Conservation (phyloP, 2,329 filamentous ascomycete genomes). For the Passalora sequoiae region DNA sequence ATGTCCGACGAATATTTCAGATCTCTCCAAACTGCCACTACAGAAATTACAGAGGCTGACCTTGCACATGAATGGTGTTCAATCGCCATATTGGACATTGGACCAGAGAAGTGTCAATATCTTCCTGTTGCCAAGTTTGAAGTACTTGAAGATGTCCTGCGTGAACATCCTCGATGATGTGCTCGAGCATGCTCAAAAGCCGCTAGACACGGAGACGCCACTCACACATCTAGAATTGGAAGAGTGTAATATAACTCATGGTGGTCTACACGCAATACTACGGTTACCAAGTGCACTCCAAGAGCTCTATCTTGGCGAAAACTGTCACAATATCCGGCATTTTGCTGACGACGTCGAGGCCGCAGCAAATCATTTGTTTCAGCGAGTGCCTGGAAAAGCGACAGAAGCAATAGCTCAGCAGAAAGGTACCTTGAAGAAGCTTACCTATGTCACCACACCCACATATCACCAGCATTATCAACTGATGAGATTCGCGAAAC, state of each 20-base stretch:
- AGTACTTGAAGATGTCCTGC: slow-evolving; percentile 21
- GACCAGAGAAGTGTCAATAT: slow-evolving; percentile 13
- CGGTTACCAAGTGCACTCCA: slow-evolving; percentile 18
- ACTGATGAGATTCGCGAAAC: not conserved
- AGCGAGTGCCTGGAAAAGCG: slow-evolving; percentile 8
- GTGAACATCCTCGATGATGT: slow-evolving; percentile 19
- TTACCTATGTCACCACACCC: slow-evolving; percentile 18
- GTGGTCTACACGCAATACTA: slow-evolving; percentile 19
- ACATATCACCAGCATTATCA: slow-evolving; percentile 7
- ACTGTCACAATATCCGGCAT: slow-evolving; percentile 19
- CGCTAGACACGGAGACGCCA: slow-evolving; percentile 3
- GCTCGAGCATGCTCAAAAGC: not conserved
- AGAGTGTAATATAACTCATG: slow-evolving; percentile 22
- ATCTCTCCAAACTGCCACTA: slow-evolving; percentile 8
- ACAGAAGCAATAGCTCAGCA: slow-evolving; percentile 20
- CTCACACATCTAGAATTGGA: slow-evolving; percentile 20
- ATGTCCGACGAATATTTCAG: not conserved
- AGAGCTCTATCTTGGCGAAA: slow-evolving; percentile 18
- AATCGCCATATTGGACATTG: slow-evolving; percentile 23
- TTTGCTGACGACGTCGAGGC: slow-evolving; percentile 16
- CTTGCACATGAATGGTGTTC: slow-evolving; percentile 21
- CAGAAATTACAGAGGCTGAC: slow-evolving; percentile 20
- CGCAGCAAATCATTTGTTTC: slow-evolving; percentile 19
- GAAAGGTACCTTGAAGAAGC: slow-evolving; percentile 14
- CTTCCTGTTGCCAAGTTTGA: slow-evolving; percentile 16